These are phyloP conservation scores for Tuber brumale DNA, from an alignment of 495 filamentous ascomycete genomes.

Conservation along the genomic window DNA sequence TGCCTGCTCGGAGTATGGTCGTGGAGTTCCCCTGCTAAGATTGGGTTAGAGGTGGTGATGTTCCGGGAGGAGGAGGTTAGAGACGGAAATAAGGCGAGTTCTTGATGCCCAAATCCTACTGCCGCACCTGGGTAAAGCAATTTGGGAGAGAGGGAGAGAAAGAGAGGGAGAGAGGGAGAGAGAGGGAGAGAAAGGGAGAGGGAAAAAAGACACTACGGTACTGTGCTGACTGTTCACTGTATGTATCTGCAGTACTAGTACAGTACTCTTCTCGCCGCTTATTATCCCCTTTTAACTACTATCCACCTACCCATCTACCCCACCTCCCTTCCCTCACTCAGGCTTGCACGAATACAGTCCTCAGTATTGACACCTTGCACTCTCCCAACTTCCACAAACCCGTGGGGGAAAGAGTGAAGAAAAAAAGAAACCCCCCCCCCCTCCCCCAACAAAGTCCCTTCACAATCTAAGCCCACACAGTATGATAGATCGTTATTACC, in stretches of 20 bases:
- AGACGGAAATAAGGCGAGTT: background rate
- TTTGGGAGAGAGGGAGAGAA: background rate
- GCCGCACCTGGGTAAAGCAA: background rate
- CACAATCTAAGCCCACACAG: background rate
- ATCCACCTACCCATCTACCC: background rate
- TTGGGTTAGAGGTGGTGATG: background rate
- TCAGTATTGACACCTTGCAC: background rate
- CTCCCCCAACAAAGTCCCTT: background rate
- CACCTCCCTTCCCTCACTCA: background rate
- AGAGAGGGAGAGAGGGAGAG: no score
- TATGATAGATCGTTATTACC: background rate
- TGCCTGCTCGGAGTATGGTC: background rate
- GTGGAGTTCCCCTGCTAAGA: constrained; percentile 6
- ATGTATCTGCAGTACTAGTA: background rate
- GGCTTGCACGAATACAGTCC: background rate
- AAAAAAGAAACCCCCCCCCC: background rate
- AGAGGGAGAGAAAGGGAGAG: background rate
- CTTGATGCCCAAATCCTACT: background rate
- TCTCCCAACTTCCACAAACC: background rate
- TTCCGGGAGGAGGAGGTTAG: background rate
- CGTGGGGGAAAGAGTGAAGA: background rate
- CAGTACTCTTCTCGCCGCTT: background rate
- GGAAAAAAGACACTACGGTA: background rate
- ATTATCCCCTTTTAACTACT: background rate
- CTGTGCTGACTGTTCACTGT: background rate